Evolutionary conservation across 192 early-diverging fungal species (phyloP), one percentile per base, ranked within the genome.

Genomic region (Rhizophagus sp.): DNA sequence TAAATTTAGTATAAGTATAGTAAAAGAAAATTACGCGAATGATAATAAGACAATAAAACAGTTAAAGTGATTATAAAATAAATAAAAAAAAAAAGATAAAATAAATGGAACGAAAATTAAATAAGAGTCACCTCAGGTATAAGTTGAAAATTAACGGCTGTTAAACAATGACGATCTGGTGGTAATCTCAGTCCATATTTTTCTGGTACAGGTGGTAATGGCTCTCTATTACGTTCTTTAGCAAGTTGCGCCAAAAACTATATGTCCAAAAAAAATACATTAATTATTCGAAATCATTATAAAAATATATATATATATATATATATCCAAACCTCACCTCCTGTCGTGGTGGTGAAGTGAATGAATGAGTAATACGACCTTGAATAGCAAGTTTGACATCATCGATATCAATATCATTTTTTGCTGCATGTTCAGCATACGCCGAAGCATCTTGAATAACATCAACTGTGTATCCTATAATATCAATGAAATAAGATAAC

Each of bases 311-410:
- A n/a, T n/a, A n/a, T 39, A 75, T 17, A 39, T 30, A 24, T 33
- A n/a, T 30, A 67, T 73, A 62, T 24, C 5, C 17, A 22, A 89
- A 95, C 93, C 83, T 98, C 96, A 95, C 93, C 83, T 98, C 96
- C 87, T 93, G 94, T 12, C 94, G 89, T 24, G 97, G 97, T 61
- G 95, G 95, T 34, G 88, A 86, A 17, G 95, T 96, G 82, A 98
- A 99, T 2, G 96, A 95, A 73, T 96, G 93, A 74, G 95, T 92
- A 11, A 96, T 93, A 62, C 95, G 90, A 67, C 94, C 93, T 84
- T 97, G 95, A 72, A 99, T 96, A 3, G 98, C 96, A 44, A 99
- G 84, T 41, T 93, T 91, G 24, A 99, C 92, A 82, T 98, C 96
- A 62, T 95, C 94, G 47, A 93, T 74, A 69, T 93, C 91, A 41